Base-by-base conservation (phyloP, 2,329 filamentous ascomycete genomes). In the Gaeumannomyces tritici region DNA sequence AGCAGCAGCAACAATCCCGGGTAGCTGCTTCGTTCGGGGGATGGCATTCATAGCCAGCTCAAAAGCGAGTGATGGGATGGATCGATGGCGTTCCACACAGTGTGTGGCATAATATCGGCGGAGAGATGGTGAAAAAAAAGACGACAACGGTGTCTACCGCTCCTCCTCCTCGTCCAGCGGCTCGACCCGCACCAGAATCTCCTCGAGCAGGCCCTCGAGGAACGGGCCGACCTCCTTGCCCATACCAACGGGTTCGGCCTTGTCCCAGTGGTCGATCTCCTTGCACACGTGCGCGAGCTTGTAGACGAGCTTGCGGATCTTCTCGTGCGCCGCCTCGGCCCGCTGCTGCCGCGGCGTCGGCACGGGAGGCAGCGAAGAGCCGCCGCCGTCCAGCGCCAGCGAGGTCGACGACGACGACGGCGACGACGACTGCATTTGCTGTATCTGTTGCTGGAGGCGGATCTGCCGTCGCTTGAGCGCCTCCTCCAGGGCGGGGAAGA, bases 141-240 rank as follows among this genome's bases (percentile, higher is more conserved):
- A n/a, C 7, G 21, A 47, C 3, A 47, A 47, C 7, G 18, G 11
- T n/a, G 18, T 4, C 42, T 15, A 31, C 54, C 29, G 54, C 11
- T 51, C 69, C 62, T 86, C 84, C n/a, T 85, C 84, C 67, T 91
- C 90, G 69, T 95, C 90, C 65, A 92, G 80, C 4, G 93, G 90
- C 77, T 98, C 93, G 18, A 98, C 91, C 62, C 95, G 79, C 47
- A 97, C 92, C 27, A 99, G 78, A 28, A 99, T 89, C 78, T 99
- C 95, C 73, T 99, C 95, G 42, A 99, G 77, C 65, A 98, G 84
- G 0, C 93, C 93, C 73, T 99, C 95, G 9, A 98, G 76, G 68
- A 98, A 96, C 1, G 90, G 91, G 57, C 87, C 87, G 2, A 96
- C 92, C 29, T 93, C 93, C 57, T 91, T 88, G 0, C 92, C 93